Evolutionary conservation across 352 stramenopile species (phyloP).

Genomic region (Phytophthora pluvialis): DNA sequence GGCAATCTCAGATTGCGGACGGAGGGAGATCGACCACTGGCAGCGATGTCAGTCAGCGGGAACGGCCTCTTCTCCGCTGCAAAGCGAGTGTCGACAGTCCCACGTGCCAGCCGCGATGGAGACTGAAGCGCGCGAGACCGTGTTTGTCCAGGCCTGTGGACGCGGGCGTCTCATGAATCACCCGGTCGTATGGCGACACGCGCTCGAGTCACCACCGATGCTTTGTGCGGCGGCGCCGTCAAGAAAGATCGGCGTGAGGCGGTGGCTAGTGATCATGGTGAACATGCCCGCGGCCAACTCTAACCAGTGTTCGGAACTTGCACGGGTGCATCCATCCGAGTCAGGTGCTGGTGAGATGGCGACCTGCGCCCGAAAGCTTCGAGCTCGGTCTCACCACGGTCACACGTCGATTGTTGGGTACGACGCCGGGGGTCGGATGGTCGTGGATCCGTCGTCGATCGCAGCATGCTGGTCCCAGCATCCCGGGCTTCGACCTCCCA

Average conservation of each 20-base stretch:
- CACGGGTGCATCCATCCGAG: no score
- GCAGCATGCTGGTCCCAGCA: background rate
- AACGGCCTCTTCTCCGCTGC: background rate
- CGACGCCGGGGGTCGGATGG: background rate
- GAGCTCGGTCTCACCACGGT: no score
- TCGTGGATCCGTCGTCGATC: conserved; percentile 1
- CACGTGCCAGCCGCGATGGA: background rate
- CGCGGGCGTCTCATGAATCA: conserved; percentile 17
- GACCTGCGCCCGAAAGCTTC: conserved; percentile 1
- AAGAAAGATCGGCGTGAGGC: background rate
- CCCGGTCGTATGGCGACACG: conserved; percentile 1
- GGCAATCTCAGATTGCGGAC: conserved; percentile 2
- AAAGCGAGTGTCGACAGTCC: conserved; percentile 8
- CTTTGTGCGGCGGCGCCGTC: background rate
- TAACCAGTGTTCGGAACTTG: background rate
- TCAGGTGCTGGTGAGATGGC: conserved; percentile 2
- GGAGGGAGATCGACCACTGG: background rate
- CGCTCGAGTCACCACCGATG: background rate
- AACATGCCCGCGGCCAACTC: background rate
- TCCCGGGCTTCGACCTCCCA: background rate
- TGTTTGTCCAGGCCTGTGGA: conserved; percentile 4
- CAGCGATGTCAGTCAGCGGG: background rate
- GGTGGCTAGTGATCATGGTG: background rate
- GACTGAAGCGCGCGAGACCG: background rate
- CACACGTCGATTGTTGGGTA: background rate